Evolutionary conservation across 1,284 basidiomycete species (phyloP), one percentile per base, ranked within the genome.

Genomic region (Tilletia setariae): DNA sequence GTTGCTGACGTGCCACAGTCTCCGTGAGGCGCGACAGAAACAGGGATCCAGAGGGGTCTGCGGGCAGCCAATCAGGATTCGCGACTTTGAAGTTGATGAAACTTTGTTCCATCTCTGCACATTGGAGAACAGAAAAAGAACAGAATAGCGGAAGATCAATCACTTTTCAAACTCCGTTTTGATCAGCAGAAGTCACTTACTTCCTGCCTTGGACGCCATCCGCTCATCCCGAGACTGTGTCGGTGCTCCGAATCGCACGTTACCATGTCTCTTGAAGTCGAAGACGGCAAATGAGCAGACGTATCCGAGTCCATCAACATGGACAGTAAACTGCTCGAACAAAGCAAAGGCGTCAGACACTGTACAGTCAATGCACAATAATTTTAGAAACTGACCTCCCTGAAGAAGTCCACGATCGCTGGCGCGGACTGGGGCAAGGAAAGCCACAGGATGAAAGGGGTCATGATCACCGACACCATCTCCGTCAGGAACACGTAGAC

Each of bases 231-330:
- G 85, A 21, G 86, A 86, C 46, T 85, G 84, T 1, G 86, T 86
- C 1, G 91, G 90, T 8, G 90, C 92, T 32, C 91, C 92, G 77
- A 91, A 92, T 89, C 63, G 64, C 23, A 47, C 62, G 47, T 72
- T 68, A 66, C 64, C 16, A 74, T 95, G 91, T 70, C 93, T 85
- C 82, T 93, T 89, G 83, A 98, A 97, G 83, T 98, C 94, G 81
- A 98, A 98, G 67, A 96, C 94, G 0, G 95, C 96, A 84, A 98
- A 98, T 70, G 91, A 93, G 82, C 96, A 98, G 9, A 98, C 92
- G 79, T 96, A 95, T 11, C 96, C 95, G 1, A 96, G 86, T 0
- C 94, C 93, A 75, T 97, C 94, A 40, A 98, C 91, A 82, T 98
- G 94, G 0, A 98, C 90, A 0, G 93, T 92, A 80, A 96, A 98